Conservation (phyloP, 2,329 filamentous ascomycete genomes). For the Gnomoniopsis smithogilvyi region DNA sequence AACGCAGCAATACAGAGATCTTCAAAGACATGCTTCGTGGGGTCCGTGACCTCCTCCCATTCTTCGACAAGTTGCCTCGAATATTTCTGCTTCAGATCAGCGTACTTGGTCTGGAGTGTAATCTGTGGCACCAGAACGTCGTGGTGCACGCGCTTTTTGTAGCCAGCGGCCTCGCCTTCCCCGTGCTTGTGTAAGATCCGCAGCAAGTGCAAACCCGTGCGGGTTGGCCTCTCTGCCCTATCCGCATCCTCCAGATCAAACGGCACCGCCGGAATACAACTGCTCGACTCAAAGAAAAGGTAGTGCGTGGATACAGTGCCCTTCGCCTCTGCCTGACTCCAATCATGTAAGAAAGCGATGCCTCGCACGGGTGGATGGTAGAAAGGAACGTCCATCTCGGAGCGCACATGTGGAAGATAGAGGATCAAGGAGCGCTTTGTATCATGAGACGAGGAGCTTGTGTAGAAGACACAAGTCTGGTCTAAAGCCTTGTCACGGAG, state of each 20-base stretch:
- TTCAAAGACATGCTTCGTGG: constrained; percentile 91
- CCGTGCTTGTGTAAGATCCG: constrained; percentile 71
- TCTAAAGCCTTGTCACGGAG: constrained; percentile 70
- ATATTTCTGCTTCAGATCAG: constrained; percentile 74
- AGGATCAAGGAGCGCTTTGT: constrained; percentile 57
- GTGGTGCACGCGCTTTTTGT: constrained; percentile 80
- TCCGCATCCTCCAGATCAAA: constrained; percentile 8
- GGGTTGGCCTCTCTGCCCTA: constrained; percentile 48
- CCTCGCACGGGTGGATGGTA: constrained; percentile 79
- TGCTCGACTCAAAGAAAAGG: constrained; percentile 42
- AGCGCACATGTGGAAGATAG: constrained; percentile 71
- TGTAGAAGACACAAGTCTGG: constrained; percentile 79
- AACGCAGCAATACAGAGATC: constrained; percentile 90
- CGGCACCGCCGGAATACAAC: too few relatives aligned
- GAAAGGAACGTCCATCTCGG: constrained; percentile 67
- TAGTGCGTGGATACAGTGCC: constrained; percentile 61
- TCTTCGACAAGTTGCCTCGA: constrained; percentile 65
- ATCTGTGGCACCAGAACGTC: constrained; percentile 77
- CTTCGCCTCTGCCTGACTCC: constrained; percentile 37
- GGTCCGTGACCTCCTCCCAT: constrained; percentile 87
- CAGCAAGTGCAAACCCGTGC: constrained; percentile 68
- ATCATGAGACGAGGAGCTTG: constrained; percentile 26
- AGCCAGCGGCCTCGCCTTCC: constrained; percentile 60
- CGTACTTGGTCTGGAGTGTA: constrained; percentile 78
- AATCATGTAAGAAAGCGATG: constrained; percentile 74